Evolutionary conservation across 495 filamentous ascomycete genomes (phyloP), one percentile per base, ranked within the genome.

Genomic region (Penicillium samsonianum): DNA sequence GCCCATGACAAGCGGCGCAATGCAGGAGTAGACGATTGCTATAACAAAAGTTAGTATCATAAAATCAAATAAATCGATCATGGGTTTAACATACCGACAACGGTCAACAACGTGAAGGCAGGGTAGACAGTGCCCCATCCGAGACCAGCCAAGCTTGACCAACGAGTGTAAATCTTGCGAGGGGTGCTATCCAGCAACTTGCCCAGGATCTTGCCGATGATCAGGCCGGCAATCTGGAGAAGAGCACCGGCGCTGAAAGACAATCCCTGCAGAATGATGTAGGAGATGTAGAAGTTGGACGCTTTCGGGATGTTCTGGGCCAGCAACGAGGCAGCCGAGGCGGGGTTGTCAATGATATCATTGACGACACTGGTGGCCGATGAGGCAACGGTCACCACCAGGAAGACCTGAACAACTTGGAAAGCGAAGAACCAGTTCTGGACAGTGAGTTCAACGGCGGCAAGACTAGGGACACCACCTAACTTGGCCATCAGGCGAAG

Each of bases 381-480:
- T 14, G 92, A 90, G 17, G 88, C 76, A 26, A 96, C 41, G 3
- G 94, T 98, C 2, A 91, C 81, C 28, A 98, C 84, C 49, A 98
- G 77, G 79, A 98, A 98, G 17, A 96, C 90, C 72, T 98, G 93
- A 28, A 98, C 80, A 41, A 98, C 88, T 71, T 96, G 92, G 82
- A 98, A 98, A 17, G 80, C 82, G 67, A 98, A 98, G 79, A 96
- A 98, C 47, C 81, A 89, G 66, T 95, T 96, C 68, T 98, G 94
- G 1, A 87, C 88, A 44, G 87, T 88, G 35, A 96, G 78, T 74
- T 98, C 94, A 30, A 98, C 83, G 12, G 84, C 82, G 7, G 91
- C 87, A 4, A 83, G 62, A 11, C 88, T 91, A 12, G 91, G 90
- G 49, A 84, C 89, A 44, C 94, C 94, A 33, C 87, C 81, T 47